Evolutionary conservation across 2,329 filamentous ascomycete genomes (phyloP), one percentile per base, ranked within the genome.

Genomic region (Geosmithia morbida): DNA sequence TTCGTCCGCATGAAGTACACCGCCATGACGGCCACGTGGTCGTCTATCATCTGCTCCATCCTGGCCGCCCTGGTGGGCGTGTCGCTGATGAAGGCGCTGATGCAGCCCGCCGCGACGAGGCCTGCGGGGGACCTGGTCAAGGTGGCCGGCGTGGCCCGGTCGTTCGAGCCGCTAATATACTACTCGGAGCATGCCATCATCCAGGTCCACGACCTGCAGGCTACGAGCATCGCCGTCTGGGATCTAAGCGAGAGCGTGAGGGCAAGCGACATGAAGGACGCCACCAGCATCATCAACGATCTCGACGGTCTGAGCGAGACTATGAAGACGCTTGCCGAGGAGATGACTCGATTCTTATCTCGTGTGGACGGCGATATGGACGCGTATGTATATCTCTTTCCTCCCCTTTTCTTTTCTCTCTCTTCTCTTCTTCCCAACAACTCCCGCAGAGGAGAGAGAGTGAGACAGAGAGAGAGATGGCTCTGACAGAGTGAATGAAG

Each of bases 341-440:
- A 95, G 61, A 75, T 96, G 54, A 94, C 86, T 7, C 82, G 83
- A 57, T 96, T 97, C 69, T 95, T 96, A 61, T 85, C 88, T 46
- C 87, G 89, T 53, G 87, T 97, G 13, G 87, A 96, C 56, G 86
- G 87, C 22, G 90, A 96, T 58, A 85, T 97, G 55, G 90, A 96
- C 60, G 83, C 76, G 77, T 81, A 68, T 55, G 69, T 65, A n/a
- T n/a, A n/a, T n/a, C n/a, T n/a, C n/a, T n/a, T n/a, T n/a, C n/a
- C n/a, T 30, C 48, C 13, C n/a, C 33, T 44, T 46, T 44, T 41
- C 40, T 45, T 42, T 39, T 39, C 48, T 19, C 47, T 13, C 17
- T 45, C 41, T 19, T 6, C n/a, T 20, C 4, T n/a, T 10, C 33
- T 29, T n/a, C n/a, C n/a, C n/a, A n/a, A n/a, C n/a, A n/a, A n/a